These are phyloP conservation scores for Solanum virginianum DNA, from an alignment of 257 asterid species.

Conservation along the genomic window DNA sequence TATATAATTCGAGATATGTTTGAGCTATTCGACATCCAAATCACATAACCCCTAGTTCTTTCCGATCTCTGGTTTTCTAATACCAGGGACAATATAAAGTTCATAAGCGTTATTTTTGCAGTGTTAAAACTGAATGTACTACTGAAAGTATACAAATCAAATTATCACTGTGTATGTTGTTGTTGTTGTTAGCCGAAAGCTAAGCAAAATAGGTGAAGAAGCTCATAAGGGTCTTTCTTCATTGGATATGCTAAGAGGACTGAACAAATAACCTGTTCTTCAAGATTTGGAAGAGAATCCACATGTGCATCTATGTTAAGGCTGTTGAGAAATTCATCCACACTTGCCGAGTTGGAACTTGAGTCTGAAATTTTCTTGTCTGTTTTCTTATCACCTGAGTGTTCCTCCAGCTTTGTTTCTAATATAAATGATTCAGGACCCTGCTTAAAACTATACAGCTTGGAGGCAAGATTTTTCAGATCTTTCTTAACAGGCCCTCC, in stretches of 20 bases:
- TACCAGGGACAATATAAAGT: neutral
- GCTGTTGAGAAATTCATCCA: conserved; percentile 44
- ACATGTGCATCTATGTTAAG: conserved; percentile 41
- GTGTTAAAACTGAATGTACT: neutral
- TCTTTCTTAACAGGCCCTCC: conserved; percentile 45
- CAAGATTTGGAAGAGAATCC: conserved; percentile 70
- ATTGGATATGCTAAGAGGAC: neutral
- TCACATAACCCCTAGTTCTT: neutral
- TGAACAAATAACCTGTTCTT: conserved; percentile 55
- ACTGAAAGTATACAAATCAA: neutral
- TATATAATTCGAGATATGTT: no score
- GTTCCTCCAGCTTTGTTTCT: conserved; percentile 33
- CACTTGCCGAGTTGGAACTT: conserved; percentile 30
- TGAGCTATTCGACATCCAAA: neutral
- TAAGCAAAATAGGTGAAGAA: neutral
- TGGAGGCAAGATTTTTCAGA: conserved; percentile 68
- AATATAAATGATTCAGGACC: conserved; percentile 27
- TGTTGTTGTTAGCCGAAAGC: neutral
- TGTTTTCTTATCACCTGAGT: conserved; percentile 19
- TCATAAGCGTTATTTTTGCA: neutral
- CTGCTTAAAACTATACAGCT: conserved; percentile 81
- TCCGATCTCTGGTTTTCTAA: neutral
- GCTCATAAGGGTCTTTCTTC: neutral
- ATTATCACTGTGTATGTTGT: neutral
- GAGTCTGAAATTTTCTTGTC: conserved; percentile 9